Percentiles rank a stretch among this genome's conserved stretches.
These are phyloP conservation scores for Yamadazyma oceani DNA, from an alignment of 1,139 yeast genomes.

Conservation along the genomic window DNA sequence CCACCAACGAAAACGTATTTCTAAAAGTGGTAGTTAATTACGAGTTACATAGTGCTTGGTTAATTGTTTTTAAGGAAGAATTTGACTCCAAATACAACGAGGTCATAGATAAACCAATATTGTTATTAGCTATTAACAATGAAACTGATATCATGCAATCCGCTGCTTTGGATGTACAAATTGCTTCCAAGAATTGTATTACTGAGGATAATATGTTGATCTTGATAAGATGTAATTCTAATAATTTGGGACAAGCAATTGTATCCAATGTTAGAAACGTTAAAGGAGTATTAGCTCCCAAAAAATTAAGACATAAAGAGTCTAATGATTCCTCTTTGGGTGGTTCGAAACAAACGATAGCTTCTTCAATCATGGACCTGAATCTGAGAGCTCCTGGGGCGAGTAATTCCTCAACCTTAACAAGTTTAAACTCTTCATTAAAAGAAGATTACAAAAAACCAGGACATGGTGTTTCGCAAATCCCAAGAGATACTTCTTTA, in stretches of 20 bases:
- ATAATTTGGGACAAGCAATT: conserved; percentile 27
- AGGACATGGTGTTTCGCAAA: conserved; percentile 1
- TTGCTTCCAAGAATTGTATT: conserved; percentile 33
- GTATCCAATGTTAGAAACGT: conserved; percentile 28
- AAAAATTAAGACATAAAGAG: conserved; percentile 18
- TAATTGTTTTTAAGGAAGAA: conserved; percentile 44
- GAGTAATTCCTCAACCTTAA: conserved; percentile 36
- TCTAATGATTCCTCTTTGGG: conserved; percentile 20
- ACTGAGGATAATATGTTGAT: conserved; percentile 29
- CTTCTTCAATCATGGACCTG: conserved; percentile 38
- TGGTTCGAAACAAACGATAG: conserved; percentile 32
- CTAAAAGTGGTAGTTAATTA: conserved; percentile 41
- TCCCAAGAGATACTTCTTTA: conserved; percentile 16
- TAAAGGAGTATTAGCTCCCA: conserved; percentile 24
- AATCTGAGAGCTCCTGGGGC: conserved; percentile 12
- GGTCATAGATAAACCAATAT: conserved; percentile 36
- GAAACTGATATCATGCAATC: conserved; percentile 32
- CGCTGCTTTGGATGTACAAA: conserved; percentile 43
- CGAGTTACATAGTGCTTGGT: conserved; percentile 35
- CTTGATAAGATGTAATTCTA: conserved; percentile 37
- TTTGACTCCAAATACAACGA: conserved; percentile 31
- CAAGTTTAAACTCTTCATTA: conserved; percentile 31
- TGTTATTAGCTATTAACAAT: conserved; percentile 32
- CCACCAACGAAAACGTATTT: conserved; percentile 36
- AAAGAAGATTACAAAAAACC: conserved; percentile 3